Percentiles rank a stretch among this genome's conserved stretches.
phyloP scores from a whole-genome alignment of 2,329 filamentous ascomycete genomes.

The Phyllosticta citribraziliensis region DNA sequence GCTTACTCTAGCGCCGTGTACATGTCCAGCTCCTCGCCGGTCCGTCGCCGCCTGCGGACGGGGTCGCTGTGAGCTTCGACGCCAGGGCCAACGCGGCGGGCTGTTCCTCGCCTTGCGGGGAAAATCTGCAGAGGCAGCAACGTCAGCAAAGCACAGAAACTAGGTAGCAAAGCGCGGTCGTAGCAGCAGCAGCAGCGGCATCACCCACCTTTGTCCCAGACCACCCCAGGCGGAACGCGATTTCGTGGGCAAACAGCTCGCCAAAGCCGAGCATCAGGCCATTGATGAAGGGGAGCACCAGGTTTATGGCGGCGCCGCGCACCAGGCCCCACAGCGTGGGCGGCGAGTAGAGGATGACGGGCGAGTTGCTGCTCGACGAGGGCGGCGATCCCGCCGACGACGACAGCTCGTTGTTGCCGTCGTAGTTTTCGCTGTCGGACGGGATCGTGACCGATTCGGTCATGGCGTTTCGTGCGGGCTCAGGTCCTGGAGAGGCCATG shows the following conservation, averaged over 20 bases:
- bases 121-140: slow-evolving; percentile 39
- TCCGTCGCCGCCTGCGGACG: slow-evolving; percentile 43
- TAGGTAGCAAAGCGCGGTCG: no score
- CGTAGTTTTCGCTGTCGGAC: slow-evolving; percentile 78
- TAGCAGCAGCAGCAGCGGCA: not conserved
- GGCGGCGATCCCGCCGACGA: slow-evolving; percentile 39
- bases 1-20: slow-evolving; percentile 57
- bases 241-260: slow-evolving; percentile 92
- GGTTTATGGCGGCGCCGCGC: slow-evolving; percentile 85
- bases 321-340: slow-evolving; percentile 80
- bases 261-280: slow-evolving; percentile 97
- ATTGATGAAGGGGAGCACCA: slow-evolving; percentile 92
- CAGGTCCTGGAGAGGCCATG: slow-evolving; percentile 8
- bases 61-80: slow-evolving; percentile 68
- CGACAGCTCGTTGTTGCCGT: slow-evolving; percentile 49
- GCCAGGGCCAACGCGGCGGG: slow-evolving; percentile 65
- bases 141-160: not conserved
- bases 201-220: slow-evolving; percentile 72
- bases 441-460: slow-evolving; percentile 65
- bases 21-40: slow-evolving; percentile 50
- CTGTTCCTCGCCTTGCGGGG: slow-evolving; percentile 47
- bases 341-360: slow-evolving; percentile 77
- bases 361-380: slow-evolving; percentile 51
- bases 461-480: slow-evolving; percentile 28
- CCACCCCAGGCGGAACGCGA: slow-evolving; percentile 89